Conservation (phyloP, 73 alveolate species). For the Strombidium stylifer region DNA sequence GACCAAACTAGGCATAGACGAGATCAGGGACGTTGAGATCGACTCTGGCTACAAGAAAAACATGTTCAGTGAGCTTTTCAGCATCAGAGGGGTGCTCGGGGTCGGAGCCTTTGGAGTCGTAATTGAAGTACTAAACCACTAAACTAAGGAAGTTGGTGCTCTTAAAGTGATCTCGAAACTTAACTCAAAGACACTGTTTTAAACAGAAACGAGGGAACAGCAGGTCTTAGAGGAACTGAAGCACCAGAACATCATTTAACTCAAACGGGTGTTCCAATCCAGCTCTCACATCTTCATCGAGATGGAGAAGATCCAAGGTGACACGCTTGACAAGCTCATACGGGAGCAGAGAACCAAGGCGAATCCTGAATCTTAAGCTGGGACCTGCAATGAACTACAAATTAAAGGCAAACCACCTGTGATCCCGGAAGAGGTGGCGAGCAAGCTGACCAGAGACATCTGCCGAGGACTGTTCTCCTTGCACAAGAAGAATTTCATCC, state of each 20-base stretch:
- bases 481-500: slow-evolving; percentile 33
- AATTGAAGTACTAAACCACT: slow-evolving; percentile 30
- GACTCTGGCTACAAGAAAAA: too few species aligned
- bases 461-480: slow-evolving; percentile 13
- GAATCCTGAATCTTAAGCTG: too few species aligned
- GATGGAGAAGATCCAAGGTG: slow-evolving; percentile 43
- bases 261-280: slow-evolving; percentile 16
- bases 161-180: slow-evolving; percentile 7
- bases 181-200: neutral
- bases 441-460: slow-evolving; percentile 17
- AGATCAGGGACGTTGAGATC: too few species aligned
- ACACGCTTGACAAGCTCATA: slow-evolving; percentile 4
- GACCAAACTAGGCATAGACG: too few species aligned
- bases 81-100: slow-evolving; percentile 13
- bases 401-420: too few species aligned
- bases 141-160: slow-evolving; percentile 13
- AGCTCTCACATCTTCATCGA: slow-evolving; percentile 23
- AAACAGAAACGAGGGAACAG: slow-evolving; percentile 1
- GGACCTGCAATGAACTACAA: too few species aligned
- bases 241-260: slow-evolving; percentile 13
- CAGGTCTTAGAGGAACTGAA: slow-evolving; percentile 8
- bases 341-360: too few species aligned
- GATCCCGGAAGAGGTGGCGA: neutral
- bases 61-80: slow-evolving; percentile 1
- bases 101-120: slow-evolving; percentile 55